Evolutionary conservation across 257 asterid genomes (phyloP), one percentile per base, ranked within the genome.

Genomic region (Henckelia pumila): DNA sequence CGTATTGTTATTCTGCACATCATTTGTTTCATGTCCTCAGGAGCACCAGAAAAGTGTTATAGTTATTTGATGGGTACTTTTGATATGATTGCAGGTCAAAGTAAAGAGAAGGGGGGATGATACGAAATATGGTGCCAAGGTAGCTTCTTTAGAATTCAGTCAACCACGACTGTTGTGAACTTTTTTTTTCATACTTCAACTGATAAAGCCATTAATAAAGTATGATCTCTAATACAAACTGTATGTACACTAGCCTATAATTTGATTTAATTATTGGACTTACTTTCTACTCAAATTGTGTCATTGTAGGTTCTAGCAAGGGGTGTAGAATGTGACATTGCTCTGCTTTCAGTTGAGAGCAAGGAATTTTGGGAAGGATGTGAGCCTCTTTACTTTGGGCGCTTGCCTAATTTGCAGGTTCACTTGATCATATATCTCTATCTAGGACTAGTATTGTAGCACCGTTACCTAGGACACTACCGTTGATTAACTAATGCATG

Each of bases 41-140:
- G 35, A 64, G 67, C 74, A 26, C 69, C 59, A 62, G 14, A 50
- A 23, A 16, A 61, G 57, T 79, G 66, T 69, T 74, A 56, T 63
- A 29, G 68, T 56, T 55, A 56, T 53, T 71, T 67, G 44, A 21
- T 10, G 69, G 71, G 28, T 35, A 64, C 66, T 19, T 71, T 70
- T 63, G 59, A 58, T 71, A 73, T 75, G 73, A 65, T 77, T 79
- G 72, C 89, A 90, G 97, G 88, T 90, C 80, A 90, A 90, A 80
- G 95, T 90, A 55, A 90, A 90, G 80, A 84, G 88, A 81, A 78
- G 95, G 81, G 97, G 97, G 26, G 95, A 90, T 72, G 95, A 88
- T 72, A 90, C 86, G 53, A 90, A 90, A 73, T 90, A 86, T 79
- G 95, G 81, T 76, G 97, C 97, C 70, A 88, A 88, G 97, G 97